Evolutionary conservation across 257 asterid genomes (phyloP), one percentile per base, ranked within the genome.

Genomic region (Prunella vulgaris): DNA sequence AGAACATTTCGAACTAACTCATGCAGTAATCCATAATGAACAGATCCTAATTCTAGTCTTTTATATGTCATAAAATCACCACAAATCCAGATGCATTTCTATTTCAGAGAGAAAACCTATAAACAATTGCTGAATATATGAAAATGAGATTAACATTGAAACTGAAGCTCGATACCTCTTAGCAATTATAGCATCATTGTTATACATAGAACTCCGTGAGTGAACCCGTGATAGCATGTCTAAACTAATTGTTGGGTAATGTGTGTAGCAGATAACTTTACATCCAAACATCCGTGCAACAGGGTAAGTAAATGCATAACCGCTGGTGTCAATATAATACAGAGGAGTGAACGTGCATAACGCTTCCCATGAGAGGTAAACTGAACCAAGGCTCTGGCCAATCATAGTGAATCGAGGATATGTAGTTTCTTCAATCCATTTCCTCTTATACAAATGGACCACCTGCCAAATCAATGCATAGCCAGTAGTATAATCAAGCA

Each of bases 361-460:
- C 74, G 99, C 96, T 85, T 94, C 96, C 97, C 97, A 91, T 32
- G 97, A 81, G 10, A 91, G 87, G 74, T 83, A 87, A 54, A 93
- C 85, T 33, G 99, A 93, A 68, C 99, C 96, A 76, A 93, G 82
- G 83, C 99, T 93, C 77, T 93, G 99, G 28, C 99, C 96, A 78
- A 93, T 89, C 96, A 91, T 88, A 28, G 97, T 91, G 80, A 93
- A 93, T 37, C 97, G 93, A 38, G 96, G 97, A 77, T 88, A 93
- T 14, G 89, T 87, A 54, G 86, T 74, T 86, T 89, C 97, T 76
- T 89, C 99, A 65, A 89, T 72, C 96, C 99, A 90, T 76, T 84
- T 91, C 77, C 99, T 87, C 68, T 77, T 84, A 71, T 81, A 67
- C 17, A 93, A 85, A 84, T 90, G 96, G 69, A 93, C 88, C 56